These are phyloP conservation scores for Calonectria pauciramosa DNA, from an alignment of 2,329 filamentous ascomycete species.

Conservation along the genomic window DNA sequence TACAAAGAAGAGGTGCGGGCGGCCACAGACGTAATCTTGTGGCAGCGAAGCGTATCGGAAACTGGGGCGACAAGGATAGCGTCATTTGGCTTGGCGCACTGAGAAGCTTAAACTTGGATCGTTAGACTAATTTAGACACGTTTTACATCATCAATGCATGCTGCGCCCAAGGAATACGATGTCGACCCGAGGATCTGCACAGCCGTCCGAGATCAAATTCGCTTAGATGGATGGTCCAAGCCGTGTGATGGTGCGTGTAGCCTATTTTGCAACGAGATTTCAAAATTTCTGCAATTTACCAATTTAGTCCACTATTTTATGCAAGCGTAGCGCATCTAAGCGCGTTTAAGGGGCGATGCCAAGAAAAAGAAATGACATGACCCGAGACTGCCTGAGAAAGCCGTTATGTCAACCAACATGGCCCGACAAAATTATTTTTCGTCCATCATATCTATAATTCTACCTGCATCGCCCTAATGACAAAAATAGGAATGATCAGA, in stretches of 20 bases:
- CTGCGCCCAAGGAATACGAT: neutral
- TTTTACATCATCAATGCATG: neutral
- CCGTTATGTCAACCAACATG: neutral
- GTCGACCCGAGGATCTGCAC: neutral
- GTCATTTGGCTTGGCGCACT: neutral
- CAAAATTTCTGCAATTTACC: neutral
- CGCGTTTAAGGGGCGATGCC: neutral
- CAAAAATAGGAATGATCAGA: neutral
- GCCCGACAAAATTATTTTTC: neutral
- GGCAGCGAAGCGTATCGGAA: neutral
- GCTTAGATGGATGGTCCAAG: neutral
- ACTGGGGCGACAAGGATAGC: neutral
- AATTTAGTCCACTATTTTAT: neutral
- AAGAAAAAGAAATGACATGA: neutral
- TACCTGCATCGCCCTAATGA: neutral
- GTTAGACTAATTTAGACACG: neutral
- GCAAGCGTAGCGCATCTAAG: neutral
- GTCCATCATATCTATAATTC: neutral
- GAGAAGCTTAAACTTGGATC: neutral
- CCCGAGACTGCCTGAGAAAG: neutral
- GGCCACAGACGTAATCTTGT: neutral
- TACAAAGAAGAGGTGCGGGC: neutral
- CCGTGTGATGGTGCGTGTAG: neutral
- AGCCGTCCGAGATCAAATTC: neutral
- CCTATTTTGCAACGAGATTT: neutral